These are phyloP conservation scores for Phytophthora kernoviae DNA, from an alignment of 352 stramenopile genomes.

Conservation along the genomic window DNA sequence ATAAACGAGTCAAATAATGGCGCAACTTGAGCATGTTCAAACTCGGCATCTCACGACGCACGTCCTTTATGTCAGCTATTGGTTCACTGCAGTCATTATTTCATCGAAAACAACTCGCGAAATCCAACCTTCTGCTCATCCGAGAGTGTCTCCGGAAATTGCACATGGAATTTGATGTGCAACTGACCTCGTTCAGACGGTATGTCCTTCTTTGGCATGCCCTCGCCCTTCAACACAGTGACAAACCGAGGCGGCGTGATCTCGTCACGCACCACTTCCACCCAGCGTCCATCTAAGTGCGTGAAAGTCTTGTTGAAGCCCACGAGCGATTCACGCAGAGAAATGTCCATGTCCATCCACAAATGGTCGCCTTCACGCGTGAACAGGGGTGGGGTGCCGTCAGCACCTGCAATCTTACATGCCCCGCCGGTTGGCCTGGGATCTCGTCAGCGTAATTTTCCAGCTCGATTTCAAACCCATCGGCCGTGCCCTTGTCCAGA, in stretches of 20 bases:
- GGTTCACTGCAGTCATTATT: constrained; percentile 18
- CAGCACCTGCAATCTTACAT: constrained; percentile 92
- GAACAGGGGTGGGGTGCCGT: constrained; percentile 89
- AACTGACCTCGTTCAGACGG: constrained; percentile 87
- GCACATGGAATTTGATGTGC: constrained; percentile 96
- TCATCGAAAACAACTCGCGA: constrained; percentile 51
- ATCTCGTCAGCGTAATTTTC: constrained; percentile 91
- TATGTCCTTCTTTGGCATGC: constrained; percentile 94
- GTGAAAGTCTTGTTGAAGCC: constrained; percentile 92
- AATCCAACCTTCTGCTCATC: constrained; percentile 81
- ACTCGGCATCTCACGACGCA: neutral
- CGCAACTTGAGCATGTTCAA: neutral
- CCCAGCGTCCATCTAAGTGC: constrained; percentile 93
- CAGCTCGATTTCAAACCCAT: constrained; percentile 94
- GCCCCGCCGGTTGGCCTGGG: constrained; percentile 90
- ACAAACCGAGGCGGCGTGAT: constrained; percentile 94
- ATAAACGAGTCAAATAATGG: neutral
- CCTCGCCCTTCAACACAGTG: constrained; percentile 88
- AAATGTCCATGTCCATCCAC: constrained; percentile 95
- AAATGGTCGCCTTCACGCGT: constrained; percentile 95
- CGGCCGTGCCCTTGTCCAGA: constrained; percentile 93
- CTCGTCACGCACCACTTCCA: constrained; percentile 85
- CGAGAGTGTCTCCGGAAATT: constrained; percentile 92
- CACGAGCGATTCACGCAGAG: constrained; percentile 94
- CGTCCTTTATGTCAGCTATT: neutral